Percentiles rank a stretch among this genome's conserved stretches.
Conservation (phyloP, 768 basidiomycete genomes). For the Sporobolomyces phaffii region DNA sequence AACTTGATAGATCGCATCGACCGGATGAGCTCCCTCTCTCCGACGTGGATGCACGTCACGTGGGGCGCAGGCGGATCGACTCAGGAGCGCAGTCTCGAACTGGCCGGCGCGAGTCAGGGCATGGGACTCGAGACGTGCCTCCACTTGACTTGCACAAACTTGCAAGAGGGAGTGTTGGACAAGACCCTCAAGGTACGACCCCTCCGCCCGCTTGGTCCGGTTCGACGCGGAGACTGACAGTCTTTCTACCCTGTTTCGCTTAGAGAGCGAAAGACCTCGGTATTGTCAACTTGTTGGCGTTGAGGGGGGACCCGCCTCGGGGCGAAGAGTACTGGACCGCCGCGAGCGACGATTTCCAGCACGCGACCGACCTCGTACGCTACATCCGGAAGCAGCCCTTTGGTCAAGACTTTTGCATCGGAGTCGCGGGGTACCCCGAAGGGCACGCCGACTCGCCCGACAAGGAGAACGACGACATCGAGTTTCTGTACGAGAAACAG, state of each 20-base stretch:
- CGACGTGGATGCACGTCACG: slow-evolving; percentile 82
- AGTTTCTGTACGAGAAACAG: slow-evolving; percentile 73
- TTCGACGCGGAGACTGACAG: neutral
- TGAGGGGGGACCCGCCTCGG: slow-evolving; percentile 90
- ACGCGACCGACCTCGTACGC: slow-evolving; percentile 79
- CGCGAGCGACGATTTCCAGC: slow-evolving; percentile 71
- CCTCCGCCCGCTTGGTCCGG: neutral
- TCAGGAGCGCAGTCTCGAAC: slow-evolving; percentile 74
- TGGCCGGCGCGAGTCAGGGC: slow-evolving; percentile 71
- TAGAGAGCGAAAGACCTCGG: slow-evolving; percentile 71
- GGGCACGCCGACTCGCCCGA: slow-evolving; percentile 71
- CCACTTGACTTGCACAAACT: slow-evolving; percentile 98
- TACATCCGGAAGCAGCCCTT: slow-evolving; percentile 84
- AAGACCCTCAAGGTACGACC: slow-evolving; percentile 73
- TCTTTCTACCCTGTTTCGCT: slow-evolving; percentile 4
- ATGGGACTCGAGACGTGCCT: slow-evolving; percentile 94
- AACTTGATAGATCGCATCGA: slow-evolving; percentile 84
- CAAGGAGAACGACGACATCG: slow-evolving; percentile 48
- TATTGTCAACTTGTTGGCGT: slow-evolving; percentile 80
- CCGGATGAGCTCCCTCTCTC: slow-evolving; percentile 66
- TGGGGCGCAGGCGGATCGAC: slow-evolving; percentile 98
- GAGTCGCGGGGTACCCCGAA: slow-evolving; percentile 93
- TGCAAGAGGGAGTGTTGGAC: slow-evolving; percentile 94
- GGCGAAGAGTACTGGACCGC: slow-evolving; percentile 91
- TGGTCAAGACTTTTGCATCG: slow-evolving; percentile 80